Evolutionary conservation across 306 rosid genomes (phyloP).

Genomic region (Vigna angularis): DNA sequence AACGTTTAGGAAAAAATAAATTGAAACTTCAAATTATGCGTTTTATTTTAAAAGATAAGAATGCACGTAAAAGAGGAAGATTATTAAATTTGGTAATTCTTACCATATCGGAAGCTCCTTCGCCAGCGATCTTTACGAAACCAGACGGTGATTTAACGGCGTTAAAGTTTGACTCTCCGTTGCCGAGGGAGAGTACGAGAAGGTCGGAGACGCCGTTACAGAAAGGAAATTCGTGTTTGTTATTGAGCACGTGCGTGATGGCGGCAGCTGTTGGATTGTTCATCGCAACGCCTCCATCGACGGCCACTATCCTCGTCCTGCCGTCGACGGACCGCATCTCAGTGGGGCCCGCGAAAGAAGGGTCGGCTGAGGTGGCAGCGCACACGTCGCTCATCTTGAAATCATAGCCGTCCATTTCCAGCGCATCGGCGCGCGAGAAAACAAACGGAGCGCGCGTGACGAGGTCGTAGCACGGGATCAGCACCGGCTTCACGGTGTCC

Average conservation of each 20-base stretch:
- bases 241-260: slow-evolving; percentile 88
- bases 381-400: slow-evolving; percentile 90
- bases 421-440: slow-evolving; percentile 96
- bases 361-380: slow-evolving; percentile 69
- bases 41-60: not conserved
- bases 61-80: not conserved
- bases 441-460: slow-evolving; percentile 84
- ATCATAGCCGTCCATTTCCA: slow-evolving; percentile 90
- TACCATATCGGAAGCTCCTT: slow-evolving; percentile 94
- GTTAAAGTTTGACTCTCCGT: slow-evolving; percentile 75
- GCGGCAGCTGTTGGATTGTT: slow-evolving; percentile 92
- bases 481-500: slow-evolving; percentile 85
- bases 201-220: slow-evolving; percentile 80
- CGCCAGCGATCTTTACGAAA: slow-evolving; percentile 74
- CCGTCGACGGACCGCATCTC: slow-evolving; percentile 71
- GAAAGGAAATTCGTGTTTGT: slow-evolving; percentile 90
- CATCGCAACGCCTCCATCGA: slow-evolving; percentile 85
- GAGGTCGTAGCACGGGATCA: slow-evolving; percentile 95
- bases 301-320: slow-evolving; percentile 75
- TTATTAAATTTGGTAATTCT: slow-evolving; percentile 16
- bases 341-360: slow-evolving; percentile 40
- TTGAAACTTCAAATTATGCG: not conserved
- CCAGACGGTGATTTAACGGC: slow-evolving; percentile 58
- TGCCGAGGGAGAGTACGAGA: slow-evolving; percentile 82
- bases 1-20: too few relatives aligned